These are phyloP conservation scores for Dendrobium catenatum DNA, from an alignment of 106 monocot genomes.

Conservation along the genomic window DNA sequence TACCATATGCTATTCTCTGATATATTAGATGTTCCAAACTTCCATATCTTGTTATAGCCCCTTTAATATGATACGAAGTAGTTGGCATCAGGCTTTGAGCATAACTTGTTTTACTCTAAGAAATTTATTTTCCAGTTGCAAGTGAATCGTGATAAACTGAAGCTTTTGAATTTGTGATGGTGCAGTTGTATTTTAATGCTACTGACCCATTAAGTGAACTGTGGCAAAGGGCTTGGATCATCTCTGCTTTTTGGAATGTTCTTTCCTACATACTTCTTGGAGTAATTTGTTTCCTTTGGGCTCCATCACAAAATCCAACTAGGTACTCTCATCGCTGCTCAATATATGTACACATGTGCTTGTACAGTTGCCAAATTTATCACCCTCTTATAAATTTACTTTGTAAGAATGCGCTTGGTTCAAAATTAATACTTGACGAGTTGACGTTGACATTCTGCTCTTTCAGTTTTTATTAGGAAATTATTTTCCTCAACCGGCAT, in stretches of 20 bases:
- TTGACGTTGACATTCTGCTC: neutral
- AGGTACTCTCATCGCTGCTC: slow-evolving; percentile 27
- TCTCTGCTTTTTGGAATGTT: slow-evolving; percentile 94
- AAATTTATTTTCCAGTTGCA: neutral
- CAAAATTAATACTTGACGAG: neutral
- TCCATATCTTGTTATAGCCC: neutral
- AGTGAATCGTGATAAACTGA: neutral
- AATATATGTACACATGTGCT: neutral
- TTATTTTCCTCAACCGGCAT: neutral
- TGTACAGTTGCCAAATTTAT: neutral
- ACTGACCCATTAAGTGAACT: slow-evolving; percentile 89
- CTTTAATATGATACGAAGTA: neutral
- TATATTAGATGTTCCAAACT: no score
- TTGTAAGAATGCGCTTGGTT: neutral
- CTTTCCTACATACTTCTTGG: slow-evolving; percentile 68
- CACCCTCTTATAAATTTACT: neutral
- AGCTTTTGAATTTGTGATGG: neutral
- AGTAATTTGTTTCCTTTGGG: slow-evolving; percentile 86
- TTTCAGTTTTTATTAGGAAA: no score
- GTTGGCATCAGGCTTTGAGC: neutral
- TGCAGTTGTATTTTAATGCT: slow-evolving; percentile 97
- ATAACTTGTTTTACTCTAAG: neutral
- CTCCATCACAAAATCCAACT: slow-evolving; percentile 79
- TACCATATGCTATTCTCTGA: no score
- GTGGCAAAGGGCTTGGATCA: slow-evolving; percentile 99